Conservation (phyloP, 768 basidiomycete species). For the Xerocomellus amylosporus region DNA sequence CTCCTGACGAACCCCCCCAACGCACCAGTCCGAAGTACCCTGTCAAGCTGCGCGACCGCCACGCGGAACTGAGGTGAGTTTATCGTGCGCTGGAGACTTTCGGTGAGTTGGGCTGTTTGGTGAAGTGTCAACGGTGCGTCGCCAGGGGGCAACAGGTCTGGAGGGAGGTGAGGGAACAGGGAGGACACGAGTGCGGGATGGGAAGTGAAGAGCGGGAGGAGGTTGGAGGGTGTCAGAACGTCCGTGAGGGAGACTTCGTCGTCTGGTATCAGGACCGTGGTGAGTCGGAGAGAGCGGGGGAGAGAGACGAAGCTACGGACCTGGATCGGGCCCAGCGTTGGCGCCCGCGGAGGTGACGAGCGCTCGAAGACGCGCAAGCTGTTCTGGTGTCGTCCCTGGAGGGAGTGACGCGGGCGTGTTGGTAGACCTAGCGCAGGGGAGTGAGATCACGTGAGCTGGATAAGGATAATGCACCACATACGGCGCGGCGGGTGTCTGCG, state of each 20-base stretch:
- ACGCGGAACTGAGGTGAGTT: constrained; percentile 81
- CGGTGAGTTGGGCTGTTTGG: constrained; percentile 30
- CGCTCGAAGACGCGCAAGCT: constrained; percentile 59
- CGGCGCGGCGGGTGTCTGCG: constrained; percentile 33
- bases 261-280: constrained; percentile 10
- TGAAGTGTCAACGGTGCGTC: constrained; percentile 33
- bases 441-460: background rate
- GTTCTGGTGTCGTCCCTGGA: constrained; percentile 50
- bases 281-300: background rate
- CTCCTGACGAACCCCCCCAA: constrained; percentile 71
- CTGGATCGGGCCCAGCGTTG: constrained; percentile 19
- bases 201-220: constrained; percentile 65
- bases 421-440: constrained; percentile 5
- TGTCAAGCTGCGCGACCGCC: constrained; percentile 77
- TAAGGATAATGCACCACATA: constrained; percentile 8
- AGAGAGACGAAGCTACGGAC: constrained; percentile 6
- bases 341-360: constrained; percentile 49
- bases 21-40: constrained; percentile 78
- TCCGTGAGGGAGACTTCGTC: constrained; percentile 67
- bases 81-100: constrained; percentile 71
- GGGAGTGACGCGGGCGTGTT: constrained; percentile 6
- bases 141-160: constrained; percentile 69
- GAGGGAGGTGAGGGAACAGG: constrained; percentile 79
- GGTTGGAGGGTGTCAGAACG: constrained; percentile 70
- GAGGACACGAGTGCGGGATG: constrained; percentile 67